Conservation (phyloP, 2,329 filamentous ascomycete genomes). For the Clonostachys sp. region DNA sequence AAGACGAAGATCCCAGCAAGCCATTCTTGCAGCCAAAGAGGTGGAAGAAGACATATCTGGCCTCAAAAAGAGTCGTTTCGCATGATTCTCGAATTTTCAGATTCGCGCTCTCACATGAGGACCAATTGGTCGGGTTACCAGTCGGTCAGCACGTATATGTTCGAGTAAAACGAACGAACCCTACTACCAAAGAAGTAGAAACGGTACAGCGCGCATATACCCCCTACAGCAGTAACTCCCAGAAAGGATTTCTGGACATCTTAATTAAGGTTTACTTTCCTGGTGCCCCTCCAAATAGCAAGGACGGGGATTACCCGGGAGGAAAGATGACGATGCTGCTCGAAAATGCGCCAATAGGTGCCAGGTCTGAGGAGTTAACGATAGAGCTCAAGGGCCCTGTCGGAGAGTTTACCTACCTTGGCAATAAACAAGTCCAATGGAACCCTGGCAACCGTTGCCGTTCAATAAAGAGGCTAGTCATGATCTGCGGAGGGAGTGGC, state of each 20-base stretch:
- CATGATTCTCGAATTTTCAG: neutral
- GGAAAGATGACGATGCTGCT: neutral
- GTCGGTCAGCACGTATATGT: neutral
- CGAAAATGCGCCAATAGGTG: neutral
- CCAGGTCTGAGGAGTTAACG: neutral
- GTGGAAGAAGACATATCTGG: neutral
- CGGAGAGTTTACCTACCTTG: neutral
- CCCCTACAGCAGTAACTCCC: neutral
- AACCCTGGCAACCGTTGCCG: neutral
- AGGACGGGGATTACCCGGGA: neutral
- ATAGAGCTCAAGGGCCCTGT: neutral
- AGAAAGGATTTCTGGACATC: neutral
- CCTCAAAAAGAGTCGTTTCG: neutral
- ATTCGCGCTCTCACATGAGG: neutral
- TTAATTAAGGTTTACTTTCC: neutral
- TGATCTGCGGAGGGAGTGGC: neutral
- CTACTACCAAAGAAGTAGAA: neutral
- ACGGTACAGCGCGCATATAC: neutral
- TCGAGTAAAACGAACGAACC: neutral
- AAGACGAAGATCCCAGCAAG: neutral
- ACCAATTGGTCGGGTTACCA: neutral
- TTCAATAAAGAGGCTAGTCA: neutral
- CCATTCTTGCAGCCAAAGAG: neutral
- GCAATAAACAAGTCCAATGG: neutral
- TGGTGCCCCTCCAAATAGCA: neutral